These are phyloP conservation scores for Cylindrotheca fusiformis DNA, from an alignment of 108 stramenopile species.

Conservation along the genomic window DNA sequence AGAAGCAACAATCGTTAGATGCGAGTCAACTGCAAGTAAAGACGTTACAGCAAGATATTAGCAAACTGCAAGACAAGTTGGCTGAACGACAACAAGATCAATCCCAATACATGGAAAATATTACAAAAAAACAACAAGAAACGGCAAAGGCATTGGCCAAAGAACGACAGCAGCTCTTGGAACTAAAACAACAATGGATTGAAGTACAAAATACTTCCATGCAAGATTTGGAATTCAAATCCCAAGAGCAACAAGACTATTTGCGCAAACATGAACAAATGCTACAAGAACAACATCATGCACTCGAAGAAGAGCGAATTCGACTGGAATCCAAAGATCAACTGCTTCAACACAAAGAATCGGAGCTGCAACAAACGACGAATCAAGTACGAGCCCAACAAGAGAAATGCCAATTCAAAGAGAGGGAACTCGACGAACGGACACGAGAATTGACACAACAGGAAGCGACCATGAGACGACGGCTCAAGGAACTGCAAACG, in stretches of 20 bases:
- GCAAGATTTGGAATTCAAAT: conserved; percentile 22
- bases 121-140: conserved; percentile 19
- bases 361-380: neutral
- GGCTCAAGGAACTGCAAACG: conserved; percentile 3
- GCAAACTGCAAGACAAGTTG: conserved; percentile 10
- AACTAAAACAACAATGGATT: conserved; percentile 32
- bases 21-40: conserved; percentile 15
- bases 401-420: conserved; percentile 6
- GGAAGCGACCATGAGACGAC: conserved; percentile 6
- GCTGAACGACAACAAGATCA: conserved; percentile 11
- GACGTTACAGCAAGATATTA: conserved; percentile 16
- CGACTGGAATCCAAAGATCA: conserved; percentile 1
- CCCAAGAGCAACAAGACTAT: conserved; percentile 19
- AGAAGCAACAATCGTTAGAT: conserved; percentile 19
- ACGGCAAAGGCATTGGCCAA: conserved; percentile 12
- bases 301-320: conserved; percentile 1
- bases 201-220: conserved; percentile 29
- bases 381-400: conserved; percentile 8
- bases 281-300: conserved; percentile 4
- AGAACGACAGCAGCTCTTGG: conserved; percentile 25
- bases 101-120: conserved; percentile 17
- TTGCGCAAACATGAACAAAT: conserved; percentile 10
- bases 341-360: conserved; percentile 2
- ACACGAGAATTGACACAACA: conserved; percentile 8
- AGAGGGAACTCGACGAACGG: conserved; percentile 12